Base-by-base conservation (phyloP, 495 filamentous ascomycete species). In the Opeltia flavorubescens region DNA sequence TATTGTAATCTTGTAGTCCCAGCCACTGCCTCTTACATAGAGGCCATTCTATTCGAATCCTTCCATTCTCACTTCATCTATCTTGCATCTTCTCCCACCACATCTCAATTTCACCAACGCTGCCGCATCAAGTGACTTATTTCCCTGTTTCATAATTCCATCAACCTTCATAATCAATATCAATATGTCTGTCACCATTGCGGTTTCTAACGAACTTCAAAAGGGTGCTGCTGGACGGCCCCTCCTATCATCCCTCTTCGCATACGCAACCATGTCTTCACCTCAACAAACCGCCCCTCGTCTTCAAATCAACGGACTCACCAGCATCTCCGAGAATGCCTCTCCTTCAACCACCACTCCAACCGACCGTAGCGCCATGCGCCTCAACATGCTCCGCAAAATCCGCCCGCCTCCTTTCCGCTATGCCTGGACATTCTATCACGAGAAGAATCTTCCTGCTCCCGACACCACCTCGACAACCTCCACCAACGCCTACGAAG, bases 391-490 rank as follows among this genome's bases (percentile, higher is more conserved):
- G 38, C 38, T 44, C 15, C 24, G 31, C 15, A 38, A 27, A 17
- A 43, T 49, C 25, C 47, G 47, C 11, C 47, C 47, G 29, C 30
- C 44, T 55, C 59, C 68, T 0, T 63, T 77, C 50, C 66, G 68
- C 43, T 70, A 75, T 54, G 64, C 63, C 48, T 80, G 75, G 76
- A 64, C 68, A 12, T 72, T 78, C 59, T 78, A 71, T 63, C 73
- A 76, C 50, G 75, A 77, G 55, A 68, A 67, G 43, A 65, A 71
- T 56, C 61, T 62, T 35, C 38, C 29, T 13, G 6, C 29, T 31
- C 29, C 29, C 29, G 29, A 6, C 29, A 31, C 29, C 29, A 31
- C 29, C 29, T 6, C 29, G 6, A 31, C 29, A 6, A 31, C 29
- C 38, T 41, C 9, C 38, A 25, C 38, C 3, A 21, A 29, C 48